Percentiles rank a stretch among this genome's conserved stretches.
phyloP scores from a whole-genome alignment of 1,139 yeast species.

The Taphrina betulina region DNA sequence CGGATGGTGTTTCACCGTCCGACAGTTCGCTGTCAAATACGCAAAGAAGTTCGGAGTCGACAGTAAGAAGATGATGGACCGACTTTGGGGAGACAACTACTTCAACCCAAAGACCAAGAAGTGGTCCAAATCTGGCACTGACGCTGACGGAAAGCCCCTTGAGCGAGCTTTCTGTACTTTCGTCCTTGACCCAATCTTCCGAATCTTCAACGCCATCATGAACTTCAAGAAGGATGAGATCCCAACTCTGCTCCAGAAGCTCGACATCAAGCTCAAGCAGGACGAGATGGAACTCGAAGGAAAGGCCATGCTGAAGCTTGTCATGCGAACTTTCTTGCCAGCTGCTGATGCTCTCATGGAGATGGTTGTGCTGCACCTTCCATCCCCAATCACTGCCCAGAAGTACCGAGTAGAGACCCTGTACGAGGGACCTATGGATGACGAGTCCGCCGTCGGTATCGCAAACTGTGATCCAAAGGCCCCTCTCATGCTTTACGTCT shows the following conservation, averaged over 20 bases:
- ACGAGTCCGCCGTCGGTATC: slow-evolving; percentile 85
- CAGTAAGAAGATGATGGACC: slow-evolving; percentile 95
- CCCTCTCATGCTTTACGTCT: slow-evolving; percentile 98
- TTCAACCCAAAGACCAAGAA: slow-evolving; percentile 99
- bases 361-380: slow-evolving; percentile 98
- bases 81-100: slow-evolving; percentile 99
- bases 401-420: slow-evolving; percentile 98
- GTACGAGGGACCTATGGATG: slow-evolving; percentile 99
- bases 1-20: slow-evolving; percentile 99
- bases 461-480: slow-evolving; percentile 98
- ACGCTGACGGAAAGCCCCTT: slow-evolving; percentile 89
- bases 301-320: slow-evolving; percentile 96
- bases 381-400: slow-evolving; percentile 99
- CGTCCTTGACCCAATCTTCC: slow-evolving; percentile 98
- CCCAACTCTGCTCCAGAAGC: slow-evolving; percentile 82
- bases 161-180: slow-evolving; percentile 99
- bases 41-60: slow-evolving; percentile 99
- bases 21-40: slow-evolving; percentile 98
- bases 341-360: slow-evolving; percentile 99
- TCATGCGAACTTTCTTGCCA: slow-evolving; percentile 99
- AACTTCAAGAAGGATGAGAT: slow-evolving; percentile 97
- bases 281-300: slow-evolving; percentile 98
- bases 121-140: slow-evolving; percentile 97
- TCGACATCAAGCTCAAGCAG: slow-evolving; percentile 84
- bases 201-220: slow-evolving; percentile 92